phyloP scores from a whole-genome alignment of 2,329 filamentous ascomycete species.

The Aureobasidium lini region DNA sequence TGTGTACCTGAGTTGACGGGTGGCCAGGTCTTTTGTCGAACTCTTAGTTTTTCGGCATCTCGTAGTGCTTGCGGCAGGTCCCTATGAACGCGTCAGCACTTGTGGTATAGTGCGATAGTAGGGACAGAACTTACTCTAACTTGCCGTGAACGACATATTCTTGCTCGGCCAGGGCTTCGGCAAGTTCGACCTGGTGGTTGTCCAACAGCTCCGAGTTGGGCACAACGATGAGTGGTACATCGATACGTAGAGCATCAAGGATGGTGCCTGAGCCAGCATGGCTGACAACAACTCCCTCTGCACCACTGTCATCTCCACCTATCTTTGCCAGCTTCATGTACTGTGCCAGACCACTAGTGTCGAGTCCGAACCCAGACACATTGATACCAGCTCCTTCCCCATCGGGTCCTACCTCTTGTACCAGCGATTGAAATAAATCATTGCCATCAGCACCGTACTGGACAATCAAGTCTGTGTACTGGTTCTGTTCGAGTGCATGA shows the following conservation, averaged over 20 bases:
- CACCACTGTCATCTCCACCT: constrained; percentile 29
- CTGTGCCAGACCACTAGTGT: constrained; percentile 48
- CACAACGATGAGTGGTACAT: constrained; percentile 76
- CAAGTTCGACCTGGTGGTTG: constrained; percentile 87
- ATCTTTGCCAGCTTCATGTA: constrained; percentile 51
- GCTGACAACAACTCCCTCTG: constrained; percentile 69
- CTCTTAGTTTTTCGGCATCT: constrained; percentile 41
- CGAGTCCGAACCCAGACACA: constrained; percentile 61
- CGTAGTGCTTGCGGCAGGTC: constrained; percentile 40
- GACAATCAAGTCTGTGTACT: constrained; percentile 65
- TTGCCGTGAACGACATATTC: constrained; percentile 70
- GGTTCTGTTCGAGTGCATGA: constrained; percentile 46
- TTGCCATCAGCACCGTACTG: constrained; percentile 71
- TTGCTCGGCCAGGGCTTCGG: constrained; percentile 63
- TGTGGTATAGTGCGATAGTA: neutral
- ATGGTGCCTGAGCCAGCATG: constrained; percentile 92
- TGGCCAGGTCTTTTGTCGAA: constrained; percentile 41
- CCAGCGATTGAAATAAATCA: constrained; percentile 38
- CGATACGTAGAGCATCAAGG: constrained; percentile 68
- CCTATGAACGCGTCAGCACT: constrained; percentile 25
- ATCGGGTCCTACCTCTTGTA: constrained; percentile 9
- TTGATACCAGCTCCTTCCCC: constrained; percentile 28
- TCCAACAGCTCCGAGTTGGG: constrained; percentile 75
- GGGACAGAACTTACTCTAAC: constrained; percentile 47
- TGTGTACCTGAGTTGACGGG: constrained; percentile 40